These are phyloP conservation scores for Sclerotinia glacialis DNA, from an alignment of 2,329 filamentous ascomycete genomes.

Conservation along the genomic window DNA sequence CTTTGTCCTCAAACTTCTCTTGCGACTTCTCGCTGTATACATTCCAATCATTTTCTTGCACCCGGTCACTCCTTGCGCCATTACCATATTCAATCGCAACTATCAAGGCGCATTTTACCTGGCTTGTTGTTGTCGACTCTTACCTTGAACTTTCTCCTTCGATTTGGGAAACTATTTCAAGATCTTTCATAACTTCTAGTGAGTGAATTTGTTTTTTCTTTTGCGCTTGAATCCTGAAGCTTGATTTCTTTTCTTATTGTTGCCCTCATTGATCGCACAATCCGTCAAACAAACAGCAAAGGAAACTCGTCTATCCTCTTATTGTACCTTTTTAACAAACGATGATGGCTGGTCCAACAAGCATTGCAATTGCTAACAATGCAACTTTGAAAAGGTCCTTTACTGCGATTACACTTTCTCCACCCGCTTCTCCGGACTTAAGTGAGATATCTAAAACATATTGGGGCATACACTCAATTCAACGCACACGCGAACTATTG, in stretches of 20 bases:
- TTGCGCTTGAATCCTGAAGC: background rate
- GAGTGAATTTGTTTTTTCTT: background rate
- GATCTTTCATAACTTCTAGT: conserved; percentile 15
- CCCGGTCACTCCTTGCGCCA: conserved; percentile 5
- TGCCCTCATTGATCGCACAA: background rate
- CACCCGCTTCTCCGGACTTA: conserved; percentile 29
- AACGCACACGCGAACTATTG: conserved; percentile 15
- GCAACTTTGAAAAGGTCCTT: conserved; percentile 36
- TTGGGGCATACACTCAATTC: conserved; percentile 11
- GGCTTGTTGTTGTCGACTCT: conserved; percentile 16
- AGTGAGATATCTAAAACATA: conserved; percentile 14
- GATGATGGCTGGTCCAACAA: conserved; percentile 31
- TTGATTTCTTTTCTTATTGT: background rate
- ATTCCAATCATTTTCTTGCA: conserved; percentile 17
- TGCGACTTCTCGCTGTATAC: conserved; percentile 15
- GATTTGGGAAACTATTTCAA: conserved; percentile 2
- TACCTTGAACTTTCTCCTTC: background rate
- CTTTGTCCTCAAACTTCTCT: conserved; percentile 17
- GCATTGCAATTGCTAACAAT: conserved; percentile 35
- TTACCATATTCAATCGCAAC: conserved; percentile 12
- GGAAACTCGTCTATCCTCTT: background rate
- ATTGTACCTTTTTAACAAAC: background rate
- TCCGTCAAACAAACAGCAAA: background rate
- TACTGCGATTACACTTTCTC: conserved; percentile 28
- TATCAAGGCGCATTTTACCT: conserved; percentile 4